Evolutionary conservation across 2,329 filamentous ascomycete species (phyloP), one percentile per base, ranked within the genome.

Genomic region (Lomentospora prolificans): DNA sequence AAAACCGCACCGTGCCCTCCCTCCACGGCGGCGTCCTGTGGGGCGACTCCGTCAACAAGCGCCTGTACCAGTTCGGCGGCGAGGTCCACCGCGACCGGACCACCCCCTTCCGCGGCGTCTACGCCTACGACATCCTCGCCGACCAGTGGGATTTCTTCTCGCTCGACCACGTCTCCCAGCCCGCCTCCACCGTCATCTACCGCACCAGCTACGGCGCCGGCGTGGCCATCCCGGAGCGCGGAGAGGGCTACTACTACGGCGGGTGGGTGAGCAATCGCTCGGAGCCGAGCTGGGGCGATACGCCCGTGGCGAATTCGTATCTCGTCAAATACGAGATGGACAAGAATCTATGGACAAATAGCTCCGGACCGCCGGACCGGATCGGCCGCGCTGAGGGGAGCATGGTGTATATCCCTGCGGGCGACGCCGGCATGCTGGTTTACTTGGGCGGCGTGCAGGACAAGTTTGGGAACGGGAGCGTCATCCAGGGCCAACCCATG

Each of bases 61-160:
- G 76, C 46, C 75, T 86, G 52, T 85, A 83, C 63, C 70, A 82
- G 2, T 86, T 79, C 61, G 83, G 82, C 9, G 83, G 83, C 50
- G 78, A 84, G 59, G 82, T 76, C 60, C 79, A 66, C 57, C 63
- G 62, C 12, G 64, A 69, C 27, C 64, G 70, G 2, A 77, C 79
- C 0, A 67, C 71, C 36, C 64, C 72, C 0, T 77, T 78, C 55
- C 67, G 67, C 22, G 50, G 50, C 10, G 73, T 85, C 27, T 82
- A 78, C 67, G 70, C 72, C 4, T 86, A 82, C 66, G 82, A 86
- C 60, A 70, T 77, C 4, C 61, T 82, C 31, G 68, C 78, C 56
- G 69, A 84, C 58, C 67, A 74, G 31, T 86, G 83, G 82, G 72
- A 80, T 50, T 67, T 66, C 5, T 71, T 77, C 57, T 7, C 14